Conservation (phyloP, 2,329 filamentous ascomycete genomes). For the Fusarium tupiense region DNA sequence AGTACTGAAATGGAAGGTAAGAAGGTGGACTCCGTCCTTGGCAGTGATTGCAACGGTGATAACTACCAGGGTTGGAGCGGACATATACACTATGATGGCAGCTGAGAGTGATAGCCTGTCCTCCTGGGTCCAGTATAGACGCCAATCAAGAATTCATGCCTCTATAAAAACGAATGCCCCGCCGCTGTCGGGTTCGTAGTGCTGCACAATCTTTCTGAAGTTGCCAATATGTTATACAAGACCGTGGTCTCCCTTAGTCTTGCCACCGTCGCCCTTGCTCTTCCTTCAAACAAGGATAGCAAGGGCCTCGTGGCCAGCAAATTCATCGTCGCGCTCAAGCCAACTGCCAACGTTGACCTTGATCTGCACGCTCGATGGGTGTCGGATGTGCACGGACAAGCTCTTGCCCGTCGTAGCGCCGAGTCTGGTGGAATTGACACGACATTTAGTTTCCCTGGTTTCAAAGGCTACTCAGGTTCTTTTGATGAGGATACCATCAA, state of each 20-base stretch:
- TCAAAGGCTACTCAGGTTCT: not conserved
- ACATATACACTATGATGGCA: not conserved
- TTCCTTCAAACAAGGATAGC: not conserved
- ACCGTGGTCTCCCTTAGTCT: not conserved
- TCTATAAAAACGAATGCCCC: not conserved
- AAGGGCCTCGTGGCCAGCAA: not conserved
- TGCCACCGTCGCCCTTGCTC: not conserved
- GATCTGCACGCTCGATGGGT: not conserved
- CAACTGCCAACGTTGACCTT: not conserved
- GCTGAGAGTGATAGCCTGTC: not conserved
- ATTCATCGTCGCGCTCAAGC: not conserved
- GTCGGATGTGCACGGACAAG: not conserved
- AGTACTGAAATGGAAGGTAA: not conserved
- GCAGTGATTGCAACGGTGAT: not conserved
- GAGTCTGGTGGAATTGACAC: not conserved
- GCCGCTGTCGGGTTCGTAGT: fast-evolving
- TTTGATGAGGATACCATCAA: conserved; percentile 1
- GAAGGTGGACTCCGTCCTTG: not conserved
- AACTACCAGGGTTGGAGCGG: not conserved
- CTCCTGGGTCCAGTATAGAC: fast-evolving
- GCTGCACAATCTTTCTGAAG: fast-evolving
- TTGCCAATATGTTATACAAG: not conserved
- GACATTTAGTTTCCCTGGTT: not conserved
- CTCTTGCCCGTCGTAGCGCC: not conserved
- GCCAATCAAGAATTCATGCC: fast-evolving